Evolutionary conservation across 1,139 yeast genomes (phyloP).

Genomic region (Candida tetrigidarum): DNA sequence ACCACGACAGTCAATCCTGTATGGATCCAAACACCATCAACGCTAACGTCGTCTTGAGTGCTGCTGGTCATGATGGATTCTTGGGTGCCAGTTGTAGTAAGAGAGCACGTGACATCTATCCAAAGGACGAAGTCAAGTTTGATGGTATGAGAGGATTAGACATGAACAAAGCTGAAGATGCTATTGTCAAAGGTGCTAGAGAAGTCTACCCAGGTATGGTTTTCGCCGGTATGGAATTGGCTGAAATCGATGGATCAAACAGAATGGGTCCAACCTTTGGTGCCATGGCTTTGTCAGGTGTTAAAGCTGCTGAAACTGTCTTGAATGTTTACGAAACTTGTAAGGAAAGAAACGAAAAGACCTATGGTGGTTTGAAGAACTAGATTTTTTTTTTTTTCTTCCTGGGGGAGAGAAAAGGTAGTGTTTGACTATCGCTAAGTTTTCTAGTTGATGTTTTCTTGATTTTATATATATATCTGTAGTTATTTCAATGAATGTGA

Average conservation of each 20-base stretch:
- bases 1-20: slow-evolving; percentile 78
- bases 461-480: neutral
- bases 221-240: slow-evolving; percentile 82
- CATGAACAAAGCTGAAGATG: slow-evolving; percentile 80
- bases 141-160: slow-evolving; percentile 82
- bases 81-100: slow-evolving; percentile 81
- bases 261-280: slow-evolving; percentile 90
- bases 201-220: slow-evolving; percentile 74
- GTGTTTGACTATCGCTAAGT: neutral
- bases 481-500: slow-evolving; percentile 1
- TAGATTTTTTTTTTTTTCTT: neutral
- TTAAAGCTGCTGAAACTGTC: slow-evolving; percentile 71
- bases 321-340: slow-evolving; percentile 55
- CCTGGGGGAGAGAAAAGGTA: neutral
- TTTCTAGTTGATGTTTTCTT: neutral
- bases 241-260: slow-evolving; percentile 77
- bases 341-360: slow-evolving; percentile 40
- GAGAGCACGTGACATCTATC: slow-evolving; percentile 27
- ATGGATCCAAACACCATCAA: slow-evolving; percentile 88
- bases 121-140: slow-evolving; percentile 47
- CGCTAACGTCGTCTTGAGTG: slow-evolving; percentile 69
- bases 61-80: slow-evolving; percentile 86
- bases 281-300: slow-evolving; percentile 79
- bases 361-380: slow-evolving; percentile 17
- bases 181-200: slow-evolving; percentile 72